Base-by-base conservation (phyloP, 2,329 filamentous ascomycete genomes). In the Paecilomyces niveus region DNA sequence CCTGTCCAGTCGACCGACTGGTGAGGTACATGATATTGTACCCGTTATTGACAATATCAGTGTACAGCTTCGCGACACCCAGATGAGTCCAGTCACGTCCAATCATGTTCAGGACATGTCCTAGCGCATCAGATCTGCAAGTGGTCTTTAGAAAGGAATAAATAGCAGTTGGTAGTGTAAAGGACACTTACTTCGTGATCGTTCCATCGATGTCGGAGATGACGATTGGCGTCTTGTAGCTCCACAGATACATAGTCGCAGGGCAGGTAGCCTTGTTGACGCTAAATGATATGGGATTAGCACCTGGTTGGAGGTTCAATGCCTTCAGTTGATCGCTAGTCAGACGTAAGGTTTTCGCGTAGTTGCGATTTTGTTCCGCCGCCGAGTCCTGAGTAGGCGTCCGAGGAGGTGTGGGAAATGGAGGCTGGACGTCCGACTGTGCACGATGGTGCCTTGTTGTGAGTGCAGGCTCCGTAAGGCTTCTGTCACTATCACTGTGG, bases 1-100 rank as follows among this genome's bases (percentile, higher is more conserved):
- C 90, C 74, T 95, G 92, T 0, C 94, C 95, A 53, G 97, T 92
- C 13, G 90, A 94, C 55, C 94, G 87, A 71, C 90, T 95, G 0
- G 94, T 99, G 53, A 99, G 83, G 72, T 99, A 99, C 84, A 99
- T 92, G 70, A 99, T 95, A 73, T 99, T 97, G 81, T 97, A 99
- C 6, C 94, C 94, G 68, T 99, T 99, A 67, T 89, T 87, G 0
- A 87, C 86, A 65, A 99, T 99, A 66, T 99, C 95, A 54, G 89
- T 94, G 76, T 97, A 99, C 8, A 99, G 82, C 77, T 99, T 99
- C 22, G 94, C 95, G 24, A 99, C 93, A 39, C 94, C 94, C 15
- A 92, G 84, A 72, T 99, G 94, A 2, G 94, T 99, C 94, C 94
- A 99, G 74, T 99, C 94, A 54, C 94, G 88, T 50, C 94, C 94